Evolutionary conservation across 371 early-diverging fungal genomes (phyloP).

Genomic region (Saksenaea oblongispora): DNA sequence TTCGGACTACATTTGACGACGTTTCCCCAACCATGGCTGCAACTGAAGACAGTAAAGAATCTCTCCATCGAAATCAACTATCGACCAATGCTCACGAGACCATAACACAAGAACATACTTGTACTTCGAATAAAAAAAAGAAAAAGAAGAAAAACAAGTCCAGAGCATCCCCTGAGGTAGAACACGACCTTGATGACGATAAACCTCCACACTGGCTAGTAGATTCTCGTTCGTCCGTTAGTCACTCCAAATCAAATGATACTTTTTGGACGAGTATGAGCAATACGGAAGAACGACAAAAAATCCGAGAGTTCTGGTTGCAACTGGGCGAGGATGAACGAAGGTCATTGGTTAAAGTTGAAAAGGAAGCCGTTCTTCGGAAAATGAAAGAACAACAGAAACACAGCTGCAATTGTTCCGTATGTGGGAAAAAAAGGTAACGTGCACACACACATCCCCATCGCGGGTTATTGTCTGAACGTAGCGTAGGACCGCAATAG

Average conservation of each 20-base stretch:
- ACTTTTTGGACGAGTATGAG: slow-evolving; percentile 73
- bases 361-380: slow-evolving; percentile 88
- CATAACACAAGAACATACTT: background rate
- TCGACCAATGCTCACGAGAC: background rate
- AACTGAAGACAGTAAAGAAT: background rate
- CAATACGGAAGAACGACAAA: slow-evolving; percentile 77
- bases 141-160: slow-evolving; percentile 21
- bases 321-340: slow-evolving; percentile 84
- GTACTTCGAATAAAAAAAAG: slow-evolving; percentile 14
- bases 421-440: slow-evolving; percentile 87
- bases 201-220: slow-evolving; percentile 10
- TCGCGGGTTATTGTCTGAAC: background rate
- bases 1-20: background rate
- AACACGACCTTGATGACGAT: slow-evolving; percentile 1
- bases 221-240: slow-evolving; percentile 5
- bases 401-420: slow-evolving; percentile 86
- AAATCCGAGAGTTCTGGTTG: slow-evolving; percentile 91
- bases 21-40: background rate
- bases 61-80: background rate
- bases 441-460: no score
- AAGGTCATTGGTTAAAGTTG: slow-evolving; percentile 79
- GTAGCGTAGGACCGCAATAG: slow-evolving; percentile 78
- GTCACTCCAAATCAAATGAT: slow-evolving; percentile 1
- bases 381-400: slow-evolving; percentile 94
- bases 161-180: background rate